Evolutionary conservation across 1,284 basidiomycete species (phyloP).

Genomic region (Malassezia slooffiae): DNA sequence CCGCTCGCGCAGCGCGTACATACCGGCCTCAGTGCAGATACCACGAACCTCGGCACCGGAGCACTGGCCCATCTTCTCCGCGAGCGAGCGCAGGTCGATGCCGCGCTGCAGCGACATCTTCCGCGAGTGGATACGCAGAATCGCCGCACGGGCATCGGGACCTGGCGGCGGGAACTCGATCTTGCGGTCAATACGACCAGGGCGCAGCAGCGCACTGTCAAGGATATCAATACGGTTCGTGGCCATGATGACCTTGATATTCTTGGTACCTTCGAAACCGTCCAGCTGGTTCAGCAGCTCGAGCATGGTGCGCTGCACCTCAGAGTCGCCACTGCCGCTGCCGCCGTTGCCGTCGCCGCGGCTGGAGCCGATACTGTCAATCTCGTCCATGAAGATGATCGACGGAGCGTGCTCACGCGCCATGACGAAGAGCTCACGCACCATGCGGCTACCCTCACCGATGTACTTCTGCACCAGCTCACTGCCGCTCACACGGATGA

Average conservation of each 20-base stretch:
- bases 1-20: constrained; percentile 91
- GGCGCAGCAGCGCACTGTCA: constrained; percentile 83
- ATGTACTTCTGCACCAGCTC: constrained; percentile 99
- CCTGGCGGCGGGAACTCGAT: constrained; percentile 99
- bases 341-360: constrained; percentile 75
- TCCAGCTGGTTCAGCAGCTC: constrained; percentile 93
- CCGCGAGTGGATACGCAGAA: constrained; percentile 89
- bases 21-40: constrained; percentile 96
- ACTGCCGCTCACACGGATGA: constrained; percentile 88
- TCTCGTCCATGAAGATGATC: constrained; percentile 99
- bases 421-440: constrained; percentile 93
- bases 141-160: constrained; percentile 89
- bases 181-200: constrained; percentile 94
- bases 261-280: constrained; percentile 93
- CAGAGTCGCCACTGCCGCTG: constrained; percentile 65
- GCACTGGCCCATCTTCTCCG: constrained; percentile 98
- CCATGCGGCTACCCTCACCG: constrained; percentile 73
- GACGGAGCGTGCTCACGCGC: constrained; percentile 95
- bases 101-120: constrained; percentile 99
- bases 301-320: constrained; percentile 96
- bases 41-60: constrained; percentile 95
- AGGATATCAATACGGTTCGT: constrained; percentile 98
- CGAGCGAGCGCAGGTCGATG: constrained; percentile 84
- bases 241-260: constrained; percentile 98
- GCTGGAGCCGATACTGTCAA: constrained; percentile 92